Base-by-base conservation (phyloP, 2,329 filamentous ascomycete species). In the Penicillium sclerotiorum region DNA sequence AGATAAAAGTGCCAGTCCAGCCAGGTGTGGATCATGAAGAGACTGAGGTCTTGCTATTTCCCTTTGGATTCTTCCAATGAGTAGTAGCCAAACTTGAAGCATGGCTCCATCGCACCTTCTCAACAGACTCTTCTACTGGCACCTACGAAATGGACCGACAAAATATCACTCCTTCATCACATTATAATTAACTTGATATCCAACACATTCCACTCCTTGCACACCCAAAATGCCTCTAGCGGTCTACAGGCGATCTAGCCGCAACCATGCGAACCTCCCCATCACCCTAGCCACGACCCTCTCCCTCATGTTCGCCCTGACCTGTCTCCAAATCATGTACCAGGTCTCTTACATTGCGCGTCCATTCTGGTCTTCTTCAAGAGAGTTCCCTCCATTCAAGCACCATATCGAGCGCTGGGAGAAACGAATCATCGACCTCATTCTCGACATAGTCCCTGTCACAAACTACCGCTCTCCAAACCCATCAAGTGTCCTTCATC, bases 291-390 rank as follows among this genome's bases (percentile, higher is more conserved):
- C 12, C 18, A 50, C 51, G 15, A 49, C 54, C 8, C 42, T 61
- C 38, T 37, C 51, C 4, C 57, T 68, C 11, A 52, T 62, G 13
- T 37, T 45, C 23, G 41, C 56, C n/a, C 47, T 67, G 4, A 37
- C 57, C 8, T 55, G 55, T 28, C 57, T 69, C 20, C 65, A 65
- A 27, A 8, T 63, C 8, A 50, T 68, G n/a, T 61, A 64, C 33
- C 43, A 47, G 1, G 20, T 57, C n/a, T 59, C 57, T 5, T 52
- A 40, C 33, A 15, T 66, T 15, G 45, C 52, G 18, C 45, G 36
- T 1, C 53, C 53, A 23, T 47, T 61, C 21, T 49, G 45, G 28
- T 51, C 37, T 28, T 49, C 53, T 3, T 27, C 46, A 18, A 27
- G 28, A 11, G 50, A 56, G n/a, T 52, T 40, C 5, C 43, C 56